A percentile compares a stretch with the other conserved stretches of the same genome.
Conservation (phyloP, 2,329 filamentous ascomycete genomes). For the Aotearoamyces nothofagi region DNA sequence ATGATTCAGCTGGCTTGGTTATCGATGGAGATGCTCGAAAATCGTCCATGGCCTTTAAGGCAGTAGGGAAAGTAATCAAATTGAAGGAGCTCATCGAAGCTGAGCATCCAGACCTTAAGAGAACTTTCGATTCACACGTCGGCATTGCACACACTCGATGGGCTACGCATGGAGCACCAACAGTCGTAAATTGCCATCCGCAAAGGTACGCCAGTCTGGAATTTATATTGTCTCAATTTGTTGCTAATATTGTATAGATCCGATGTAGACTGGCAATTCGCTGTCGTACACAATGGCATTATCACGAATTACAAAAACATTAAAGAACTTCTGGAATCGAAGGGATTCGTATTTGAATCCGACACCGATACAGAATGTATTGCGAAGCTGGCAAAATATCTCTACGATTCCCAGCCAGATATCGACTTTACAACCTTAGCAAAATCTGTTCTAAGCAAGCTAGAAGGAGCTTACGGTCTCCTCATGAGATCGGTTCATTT, state of each 20-base stretch:
- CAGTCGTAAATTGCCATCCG: constrained; percentile 92
- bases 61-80: constrained; percentile 97
- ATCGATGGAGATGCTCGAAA: constrained; percentile 96
- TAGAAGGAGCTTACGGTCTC: constrained; percentile 93
- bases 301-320: constrained; percentile 99
- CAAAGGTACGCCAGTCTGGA: constrained; percentile 70
- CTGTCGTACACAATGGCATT: constrained; percentile 98
- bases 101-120: constrained; percentile 68
- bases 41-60: constrained; percentile 93
- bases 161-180: constrained; percentile 94
- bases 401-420: constrained; percentile 85
- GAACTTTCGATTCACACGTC: constrained; percentile 94
- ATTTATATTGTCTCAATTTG: too few relatives aligned
- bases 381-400: constrained; percentile 96
- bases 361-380: constrained; percentile 99
- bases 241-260: constrained; percentile 45
- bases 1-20: constrained; percentile 82
- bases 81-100: constrained; percentile 84
- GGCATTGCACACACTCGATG: constrained; percentile 98
- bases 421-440: constrained; percentile 93
- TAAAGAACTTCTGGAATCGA: constrained; percentile 79
- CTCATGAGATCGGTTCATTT: constrained; percentile 98
- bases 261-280: constrained; percentile 89
- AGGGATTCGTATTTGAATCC: constrained; percentile 98
- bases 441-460: constrained; percentile 96